Base-by-base conservation (phyloP, 257 asterid genomes). In the Forsythia viridissima region DNA sequence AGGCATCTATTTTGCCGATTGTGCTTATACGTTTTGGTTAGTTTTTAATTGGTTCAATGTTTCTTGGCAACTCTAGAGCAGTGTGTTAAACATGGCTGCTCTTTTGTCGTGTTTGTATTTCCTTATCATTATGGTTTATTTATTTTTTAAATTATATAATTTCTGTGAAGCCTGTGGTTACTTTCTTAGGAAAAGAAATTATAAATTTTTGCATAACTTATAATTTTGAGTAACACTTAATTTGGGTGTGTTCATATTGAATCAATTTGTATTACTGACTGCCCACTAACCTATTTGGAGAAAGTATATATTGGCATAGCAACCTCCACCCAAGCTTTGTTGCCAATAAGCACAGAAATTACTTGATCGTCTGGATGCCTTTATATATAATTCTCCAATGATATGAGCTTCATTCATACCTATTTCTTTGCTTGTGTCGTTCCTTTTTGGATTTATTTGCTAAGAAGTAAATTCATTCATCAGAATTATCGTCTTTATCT, bases 191-290 rank as follows among this genome's bases (percentile, higher is more conserved):
- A 52, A 18, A 52, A 52, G 9, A 52, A 52, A 52, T 16, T 52
- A 13, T 15, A 15, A 5, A 52, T 52, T 52, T 18, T 44, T 16
- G 15, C 8, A 52, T 52, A 52, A 18, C 7, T 52, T 52, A 1
- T 16, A 52, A 52, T 52, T 52, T 52, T 52, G 21, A 52, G 16
- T 12, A 12, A 44, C 52, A 10, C 8, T 12, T 44, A 44, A 44
- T 3, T 11, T 12, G 80, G 78, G 80, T 59, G 77, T 92, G 43
- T 20, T 73, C 24, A 85, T 92, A 73, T 79, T 87, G 37, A 82
- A 87, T 6, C 76, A 46, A 65, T 48, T 11, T 68, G 84, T 84
- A 18, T 77, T 36, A 52, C 15, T 52, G 24, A 52, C 20, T 51
- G 20, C 20, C 9, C 63, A 52, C 63, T 52, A 5, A 52, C 21